Percentiles rank a stretch among this genome's conserved stretches.
These are phyloP conservation scores for Cryphonectria parasitica DNA, from an alignment of 2,329 filamentous ascomycete species.

Conservation along the genomic window DNA sequence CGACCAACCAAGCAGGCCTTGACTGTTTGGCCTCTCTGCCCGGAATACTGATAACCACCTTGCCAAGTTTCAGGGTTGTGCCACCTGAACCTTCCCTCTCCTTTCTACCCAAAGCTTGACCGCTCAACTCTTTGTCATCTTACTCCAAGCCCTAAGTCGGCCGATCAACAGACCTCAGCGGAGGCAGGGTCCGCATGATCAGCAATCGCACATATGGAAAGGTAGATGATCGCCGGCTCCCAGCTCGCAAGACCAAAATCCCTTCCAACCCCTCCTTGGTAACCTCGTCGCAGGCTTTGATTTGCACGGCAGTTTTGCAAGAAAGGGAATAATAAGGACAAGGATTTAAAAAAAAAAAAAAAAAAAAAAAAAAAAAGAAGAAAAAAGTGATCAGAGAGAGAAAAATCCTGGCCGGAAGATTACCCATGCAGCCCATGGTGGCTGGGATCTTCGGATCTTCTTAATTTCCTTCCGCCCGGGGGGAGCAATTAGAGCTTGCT, in stretches of 20 bases:
- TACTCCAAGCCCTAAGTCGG: not conserved
- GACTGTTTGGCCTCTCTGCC: not conserved
- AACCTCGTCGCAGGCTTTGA: not conserved
- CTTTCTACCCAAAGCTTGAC: not conserved
- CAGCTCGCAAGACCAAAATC: not conserved
- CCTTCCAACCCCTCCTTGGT: not conserved
- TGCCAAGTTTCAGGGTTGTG: slow-evolving; percentile 3
- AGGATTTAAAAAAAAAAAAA: not conserved
- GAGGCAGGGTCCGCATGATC: slow-evolving; percentile 1
- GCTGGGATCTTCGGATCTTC: slow-evolving; percentile 1
- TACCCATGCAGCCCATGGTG: not conserved
- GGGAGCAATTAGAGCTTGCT: not conserved
- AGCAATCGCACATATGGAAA: not conserved
- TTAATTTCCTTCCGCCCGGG: slow-evolving; percentile 5
- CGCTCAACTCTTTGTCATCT: slow-evolving; percentile 4
- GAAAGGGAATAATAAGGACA: not conserved
- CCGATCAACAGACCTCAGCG: not conserved
- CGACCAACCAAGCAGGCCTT: not conserved
- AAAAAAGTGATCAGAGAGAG: not conserved
- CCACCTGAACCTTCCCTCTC: not conserved
- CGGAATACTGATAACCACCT: not conserved
- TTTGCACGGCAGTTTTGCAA: not conserved
- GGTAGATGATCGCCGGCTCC: not conserved
- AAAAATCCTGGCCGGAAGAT: not conserved
- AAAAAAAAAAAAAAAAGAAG: not conserved